Conservation (phyloP, 2,329 filamentous ascomycete genomes). For the Emmonsia crescens region DNA sequence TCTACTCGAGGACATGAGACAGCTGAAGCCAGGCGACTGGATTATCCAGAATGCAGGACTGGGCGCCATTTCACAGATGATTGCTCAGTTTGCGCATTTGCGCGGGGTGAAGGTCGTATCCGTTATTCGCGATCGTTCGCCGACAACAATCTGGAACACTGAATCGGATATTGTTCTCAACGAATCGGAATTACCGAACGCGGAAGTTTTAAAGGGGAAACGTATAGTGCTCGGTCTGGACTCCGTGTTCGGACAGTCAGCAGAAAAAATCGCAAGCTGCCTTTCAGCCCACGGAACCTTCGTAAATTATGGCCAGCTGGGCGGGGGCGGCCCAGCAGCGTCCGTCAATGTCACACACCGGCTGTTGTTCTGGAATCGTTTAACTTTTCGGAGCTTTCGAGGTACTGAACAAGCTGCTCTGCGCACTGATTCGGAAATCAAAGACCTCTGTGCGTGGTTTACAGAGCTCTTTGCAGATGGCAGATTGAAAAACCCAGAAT, state of each 20-base stretch:
- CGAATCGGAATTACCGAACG: slow-evolving; percentile 9
- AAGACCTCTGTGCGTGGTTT: background rate
- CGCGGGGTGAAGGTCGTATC: slow-evolving; percentile 8
- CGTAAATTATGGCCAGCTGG: slow-evolving; percentile 13
- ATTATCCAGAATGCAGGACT: slow-evolving; percentile 17
- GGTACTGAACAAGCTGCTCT: background rate
- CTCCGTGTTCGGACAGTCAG: slow-evolving; percentile 13
- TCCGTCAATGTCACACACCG: background rate
- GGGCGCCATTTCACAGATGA: slow-evolving; percentile 14
- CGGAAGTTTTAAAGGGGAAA: background rate
- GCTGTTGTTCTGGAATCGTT: background rate
- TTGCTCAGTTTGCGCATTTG: slow-evolving; percentile 15
- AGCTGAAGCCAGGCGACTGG: slow-evolving; percentile 16
- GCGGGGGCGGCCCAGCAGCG: slow-evolving; percentile 3
- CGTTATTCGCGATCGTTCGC: slow-evolving; percentile 14
- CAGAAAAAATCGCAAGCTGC: slow-evolving; percentile 8
- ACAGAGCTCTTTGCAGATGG: background rate
- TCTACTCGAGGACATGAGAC: slow-evolving; percentile 15
- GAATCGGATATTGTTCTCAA: slow-evolving; percentile 10
- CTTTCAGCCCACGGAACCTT: slow-evolving; percentile 12
- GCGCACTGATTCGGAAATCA: slow-evolving; percentile 4
- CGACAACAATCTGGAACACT: background rate
- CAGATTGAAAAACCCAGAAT: background rate
- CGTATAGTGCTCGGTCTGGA: slow-evolving; percentile 13
- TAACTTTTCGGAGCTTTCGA: background rate